These are phyloP conservation scores for Alternaria solani DNA, from an alignment of 2,329 filamentous ascomycete genomes.

Conservation along the genomic window DNA sequence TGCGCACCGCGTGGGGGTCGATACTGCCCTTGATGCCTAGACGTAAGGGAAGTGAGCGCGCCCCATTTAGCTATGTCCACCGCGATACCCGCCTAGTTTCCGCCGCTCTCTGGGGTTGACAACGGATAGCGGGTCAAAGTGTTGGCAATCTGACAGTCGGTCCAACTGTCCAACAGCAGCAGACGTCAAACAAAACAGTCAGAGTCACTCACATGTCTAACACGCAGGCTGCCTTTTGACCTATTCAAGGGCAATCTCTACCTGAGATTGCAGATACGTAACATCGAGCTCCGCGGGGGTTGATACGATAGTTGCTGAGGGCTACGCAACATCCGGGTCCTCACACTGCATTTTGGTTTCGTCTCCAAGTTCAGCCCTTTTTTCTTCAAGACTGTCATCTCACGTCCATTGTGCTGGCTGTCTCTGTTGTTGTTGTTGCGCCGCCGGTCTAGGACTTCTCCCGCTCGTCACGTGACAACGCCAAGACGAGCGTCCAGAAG, in stretches of 20 bases:
- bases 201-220: background rate
- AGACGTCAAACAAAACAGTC: background rate
- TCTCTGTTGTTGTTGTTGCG: slow-evolving; percentile 1
- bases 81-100: slow-evolving; percentile 20
- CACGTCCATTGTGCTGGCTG: background rate
- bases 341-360: background rate
- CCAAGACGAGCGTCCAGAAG: slow-evolving; percentile 13
- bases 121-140: slow-evolving; percentile 9
- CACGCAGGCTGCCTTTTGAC: background rate
- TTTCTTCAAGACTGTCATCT: background rate
- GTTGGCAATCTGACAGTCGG: slow-evolving; percentile 4
- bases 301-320: background rate
- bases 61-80: slow-evolving; percentile 7
- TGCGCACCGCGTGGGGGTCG: slow-evolving; percentile 21
- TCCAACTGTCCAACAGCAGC: background rate
- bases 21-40: slow-evolving; percentile 4
- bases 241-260: background rate
- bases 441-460: slow-evolving; percentile 11
- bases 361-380: background rate
- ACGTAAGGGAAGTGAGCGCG: slow-evolving; percentile 5
- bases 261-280: background rate
- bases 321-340: background rate
- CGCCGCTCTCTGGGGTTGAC: slow-evolving; percentile 10
- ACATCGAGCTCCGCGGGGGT: background rate
- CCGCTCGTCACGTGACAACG: slow-evolving; percentile 23